These are phyloP conservation scores for Penicillium griseofulvum DNA, from an alignment of 2,329 filamentous ascomycete genomes.

Conservation along the genomic window DNA sequence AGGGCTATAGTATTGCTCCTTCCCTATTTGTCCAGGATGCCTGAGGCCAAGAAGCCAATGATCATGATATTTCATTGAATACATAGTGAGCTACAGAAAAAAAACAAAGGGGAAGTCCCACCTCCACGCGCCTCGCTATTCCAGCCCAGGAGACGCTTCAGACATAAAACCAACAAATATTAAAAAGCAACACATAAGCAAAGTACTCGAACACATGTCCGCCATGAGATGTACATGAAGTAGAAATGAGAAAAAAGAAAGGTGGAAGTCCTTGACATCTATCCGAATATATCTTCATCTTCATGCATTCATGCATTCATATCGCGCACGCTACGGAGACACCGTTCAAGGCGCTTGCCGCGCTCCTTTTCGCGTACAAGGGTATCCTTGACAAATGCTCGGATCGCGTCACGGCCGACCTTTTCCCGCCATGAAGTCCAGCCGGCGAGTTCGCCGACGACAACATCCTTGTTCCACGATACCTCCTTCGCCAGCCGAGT, in stretches of 20 bases:
- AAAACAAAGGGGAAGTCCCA: background rate
- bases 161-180: conserved; percentile 4
- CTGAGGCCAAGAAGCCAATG: background rate
- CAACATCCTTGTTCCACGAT: conserved; percentile 87
- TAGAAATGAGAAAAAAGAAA: background rate
- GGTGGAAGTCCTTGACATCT: conserved; percentile 4
- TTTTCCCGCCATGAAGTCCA: conserved; percentile 89
- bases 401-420: conserved; percentile 71
- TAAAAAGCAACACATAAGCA: conserved; percentile 1
- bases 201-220: conserved; percentile 17
- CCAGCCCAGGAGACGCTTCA: background rate
- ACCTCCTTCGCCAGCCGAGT: conserved; percentile 76
- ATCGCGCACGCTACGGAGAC: conserved; percentile 61
- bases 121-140: conserved; percentile 5
- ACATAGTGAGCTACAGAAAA: background rate
- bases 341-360: conserved; percentile 75
- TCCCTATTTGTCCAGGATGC: background rate
- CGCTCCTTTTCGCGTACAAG: conserved; percentile 76
- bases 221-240: conserved; percentile 20
- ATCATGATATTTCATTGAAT: background rate
- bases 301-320: conserved; percentile 16
- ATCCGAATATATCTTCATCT: conserved; percentile 4
- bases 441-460: conserved; percentile 84
- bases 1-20: background rate
- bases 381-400: conserved; percentile 72